Conservation (phyloP, 2,329 filamentous ascomycete species). For the Balansia obtecta region DNA sequence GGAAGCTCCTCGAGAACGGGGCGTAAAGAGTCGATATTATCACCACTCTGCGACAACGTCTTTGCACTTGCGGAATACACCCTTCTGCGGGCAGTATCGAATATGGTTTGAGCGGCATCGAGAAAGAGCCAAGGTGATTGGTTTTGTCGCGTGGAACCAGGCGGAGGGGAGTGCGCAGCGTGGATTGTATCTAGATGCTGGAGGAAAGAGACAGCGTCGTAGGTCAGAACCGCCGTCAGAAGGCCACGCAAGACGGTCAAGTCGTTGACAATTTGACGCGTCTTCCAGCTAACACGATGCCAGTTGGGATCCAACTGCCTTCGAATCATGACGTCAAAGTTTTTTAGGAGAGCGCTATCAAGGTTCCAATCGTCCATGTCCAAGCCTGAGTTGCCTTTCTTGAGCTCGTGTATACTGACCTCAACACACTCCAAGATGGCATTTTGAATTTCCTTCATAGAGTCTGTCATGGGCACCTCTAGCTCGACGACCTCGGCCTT, state of each 20-base stretch:
- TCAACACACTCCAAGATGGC: slow-evolving; percentile 95
- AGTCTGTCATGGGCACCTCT: slow-evolving; percentile 89
- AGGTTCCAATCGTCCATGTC: slow-evolving; percentile 97
- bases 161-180: slow-evolving; percentile 76
- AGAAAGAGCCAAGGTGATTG: slow-evolving; percentile 95
- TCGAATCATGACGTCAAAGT: slow-evolving; percentile 80
- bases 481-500: slow-evolving; percentile 96
- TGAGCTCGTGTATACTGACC: slow-evolving; percentile 83
- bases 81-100: slow-evolving; percentile 75
- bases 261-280: slow-evolving; percentile 86
- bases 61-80: slow-evolving; percentile 66
- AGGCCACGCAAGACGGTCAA: slow-evolving; percentile 72
- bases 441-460: slow-evolving; percentile 87
- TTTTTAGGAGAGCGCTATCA: slow-evolving; percentile 82
- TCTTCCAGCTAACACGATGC: slow-evolving; percentile 93
- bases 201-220: slow-evolving; percentile 83
- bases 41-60: slow-evolving; percentile 29
- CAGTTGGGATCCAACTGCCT: slow-evolving; percentile 91
- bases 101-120: slow-evolving; percentile 88
- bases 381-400: slow-evolving; percentile 77
- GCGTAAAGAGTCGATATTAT: slow-evolving; percentile 48
- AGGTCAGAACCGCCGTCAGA: slow-evolving; percentile 68
- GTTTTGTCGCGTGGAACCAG: slow-evolving; percentile 74
- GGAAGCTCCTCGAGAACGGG: slow-evolving; percentile 88
- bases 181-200: slow-evolving; percentile 91